Base-by-base conservation (phyloP, 441 rosid species). In the Rhodomyrtus psidioides region DNA sequence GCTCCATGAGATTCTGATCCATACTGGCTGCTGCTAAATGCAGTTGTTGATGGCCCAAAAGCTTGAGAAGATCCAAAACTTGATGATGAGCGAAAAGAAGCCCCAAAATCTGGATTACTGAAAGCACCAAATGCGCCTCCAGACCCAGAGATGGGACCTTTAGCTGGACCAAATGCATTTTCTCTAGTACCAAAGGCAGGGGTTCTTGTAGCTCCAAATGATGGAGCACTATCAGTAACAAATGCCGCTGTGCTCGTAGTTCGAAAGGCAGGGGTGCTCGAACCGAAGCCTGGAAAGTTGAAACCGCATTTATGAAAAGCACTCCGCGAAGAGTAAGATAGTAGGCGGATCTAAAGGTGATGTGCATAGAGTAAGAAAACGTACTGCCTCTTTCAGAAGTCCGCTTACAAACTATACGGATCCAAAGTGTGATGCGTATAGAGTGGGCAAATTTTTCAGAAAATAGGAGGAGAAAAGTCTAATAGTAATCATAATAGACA, bases 11-110 rank as follows among this genome's bases (percentile, higher is more conserved):
- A 56, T 83, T 88, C 86, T 62, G 92, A 88, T 82, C 92, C 93
- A 87, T 95, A 94, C 55, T 94, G 88, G 84, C 89, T 91, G 90
- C 91, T 93, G 81, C 93, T 92, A 91, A 94, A 95, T 70, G 95
- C 86, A 60, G 98, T 87, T 44, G 90, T 85, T 58, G 93, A 87
- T 62, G 91, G 88, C 81, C 96, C 95, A 88, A 93, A 93, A 28
- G 94, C 87, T 84, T 94, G 90, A 56, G 94, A 83, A 53, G 94
- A 89, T 84, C 98, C 96, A 88, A 95, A 96, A 23, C 24, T 54
- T 17, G 19, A 54, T 54, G 56, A 54, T 54, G 56, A 54, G 56
- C 56, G 2, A 19, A 23, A 54, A 54, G 56, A 54, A 19, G 56
- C 56, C 56, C 56, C 23, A 17, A 54, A 17, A 54, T 6, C 56